Evolutionary conservation across 164 flowering plant genomes (phyloP), one percentile per base, ranked within the genome.

Genomic region (Paratinospora sagittata): DNA sequence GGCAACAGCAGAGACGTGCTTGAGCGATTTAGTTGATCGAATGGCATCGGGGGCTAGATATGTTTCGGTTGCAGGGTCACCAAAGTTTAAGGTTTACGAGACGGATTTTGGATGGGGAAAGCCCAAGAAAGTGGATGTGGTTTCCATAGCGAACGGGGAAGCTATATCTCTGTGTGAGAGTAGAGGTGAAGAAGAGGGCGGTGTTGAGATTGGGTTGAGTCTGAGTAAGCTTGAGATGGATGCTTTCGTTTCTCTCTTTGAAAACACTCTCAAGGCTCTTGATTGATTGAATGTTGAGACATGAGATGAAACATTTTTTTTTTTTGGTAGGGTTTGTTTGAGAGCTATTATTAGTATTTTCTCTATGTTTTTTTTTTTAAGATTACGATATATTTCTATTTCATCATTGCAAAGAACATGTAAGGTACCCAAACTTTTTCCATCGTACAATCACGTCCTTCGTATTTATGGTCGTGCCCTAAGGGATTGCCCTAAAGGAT

Each of bases 51-150:
- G 16, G 1, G 57, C 21, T n/a, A 52, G 19, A 17, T 8, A 45
- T 12, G 26, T 78, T 14, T 65, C 33, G 24, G 73, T 74, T 47
- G 12, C 67, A 3, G 82, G 84, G 55, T 81, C 84, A 14, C 85
- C 85, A 0, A 83, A 74, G 19, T 19, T 83, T 66, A 72, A 60
- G 8, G 34, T 74, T 3, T 83, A 83, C 39, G 76, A 68, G 34
- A 70, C 73, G 14, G 81, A 83, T 77, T 83, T 83, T 21, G 85
- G 85, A 62, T 79, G 77, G 82, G 85, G 85, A 1, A 77, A 72
- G 70, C 81, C 85, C 1, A 70, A 41, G 55, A 83, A 81, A 21
- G 73, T 74, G 27, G 86, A 83, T 6, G 65, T 62, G 47, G 30
- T 81, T 17, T 72, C 76, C 3, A 71, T 79, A 43, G 82, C 79